Conservation (phyloP, 768 basidiomycete species). For the Pleurotus giganteus region DNA sequence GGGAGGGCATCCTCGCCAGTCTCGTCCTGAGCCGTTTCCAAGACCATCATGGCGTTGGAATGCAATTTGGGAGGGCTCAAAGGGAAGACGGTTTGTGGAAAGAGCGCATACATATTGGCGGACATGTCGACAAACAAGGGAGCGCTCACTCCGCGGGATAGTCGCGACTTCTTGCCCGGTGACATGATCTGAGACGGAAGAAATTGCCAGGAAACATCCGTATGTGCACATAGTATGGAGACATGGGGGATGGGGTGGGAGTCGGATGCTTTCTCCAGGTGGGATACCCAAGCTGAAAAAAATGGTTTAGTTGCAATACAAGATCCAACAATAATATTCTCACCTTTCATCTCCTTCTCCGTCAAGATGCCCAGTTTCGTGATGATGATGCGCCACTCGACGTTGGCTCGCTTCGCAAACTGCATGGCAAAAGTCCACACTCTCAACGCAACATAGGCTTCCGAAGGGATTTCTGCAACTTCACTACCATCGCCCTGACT, state of each 20-base stretch:
- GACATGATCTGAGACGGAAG: slow-evolving; percentile 28
- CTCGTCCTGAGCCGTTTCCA: slow-evolving; percentile 21
- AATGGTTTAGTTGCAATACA: slow-evolving; percentile 10
- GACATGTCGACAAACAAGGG: slow-evolving; percentile 43
- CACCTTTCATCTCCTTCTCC: slow-evolving; percentile 64
- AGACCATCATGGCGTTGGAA: slow-evolving; percentile 28
- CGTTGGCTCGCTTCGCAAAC: slow-evolving; percentile 60
- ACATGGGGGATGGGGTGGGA: slow-evolving; percentile 47
- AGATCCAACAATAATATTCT: slow-evolving; percentile 20
- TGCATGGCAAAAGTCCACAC: slow-evolving; percentile 71
- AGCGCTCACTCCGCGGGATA: slow-evolving; percentile 25
- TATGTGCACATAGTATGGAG: slow-evolving; percentile 58
- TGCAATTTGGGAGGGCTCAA: slow-evolving; percentile 28
- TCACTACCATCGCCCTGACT: slow-evolving; percentile 28
- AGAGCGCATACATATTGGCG: slow-evolving; percentile 49
- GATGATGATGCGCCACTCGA: slow-evolving; percentile 81
- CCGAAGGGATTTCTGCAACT: slow-evolving; percentile 21
- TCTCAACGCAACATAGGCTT: slow-evolving; percentile 52
- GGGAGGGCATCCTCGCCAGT: slow-evolving; percentile 28
- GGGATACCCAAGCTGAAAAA: slow-evolving; percentile 61
- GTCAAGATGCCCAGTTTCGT: slow-evolving; percentile 64
- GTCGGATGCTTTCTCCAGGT: slow-evolving; percentile 33
- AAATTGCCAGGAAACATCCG: slow-evolving; percentile 59
- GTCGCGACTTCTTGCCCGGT: slow-evolving; percentile 20
- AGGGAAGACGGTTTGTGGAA: slow-evolving; percentile 39